Evolutionary conservation across 257 asterid genomes (phyloP).

Genomic region (Ligustrum vulgare): DNA sequence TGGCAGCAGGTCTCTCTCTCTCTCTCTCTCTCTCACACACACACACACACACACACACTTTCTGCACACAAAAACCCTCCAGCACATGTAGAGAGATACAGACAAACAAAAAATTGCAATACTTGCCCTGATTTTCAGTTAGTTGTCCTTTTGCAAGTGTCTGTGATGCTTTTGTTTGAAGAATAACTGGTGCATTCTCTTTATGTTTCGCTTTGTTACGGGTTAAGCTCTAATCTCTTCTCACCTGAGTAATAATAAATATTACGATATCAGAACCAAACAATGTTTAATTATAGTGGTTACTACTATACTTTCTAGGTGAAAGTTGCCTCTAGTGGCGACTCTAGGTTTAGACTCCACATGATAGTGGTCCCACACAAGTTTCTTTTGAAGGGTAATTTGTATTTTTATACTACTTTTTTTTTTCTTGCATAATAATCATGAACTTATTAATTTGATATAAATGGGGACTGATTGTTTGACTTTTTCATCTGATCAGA

Average conservation of each 20-base stretch:
- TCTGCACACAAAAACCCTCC: not conserved
- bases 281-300: too few relatives aligned
- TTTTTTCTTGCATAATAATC: not conserved
- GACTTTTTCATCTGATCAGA: constrained; percentile 20
- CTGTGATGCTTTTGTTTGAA: constrained; percentile 25
- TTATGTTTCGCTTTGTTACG: not conserved
- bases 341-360: not conserved
- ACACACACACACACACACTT: constrained; percentile 9
- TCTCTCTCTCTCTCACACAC: constrained; percentile 15
- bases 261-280: too few relatives aligned
- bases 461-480: not conserved
- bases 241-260: too few relatives aligned
- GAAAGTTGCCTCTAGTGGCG: not conserved
- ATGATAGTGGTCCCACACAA: not conserved
- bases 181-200: constrained; percentile 15
- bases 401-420: not conserved
- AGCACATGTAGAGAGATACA: not conserved
- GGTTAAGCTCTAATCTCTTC: not conserved
- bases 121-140: not conserved
- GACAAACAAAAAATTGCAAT: not conserved
- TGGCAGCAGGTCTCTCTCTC: constrained; percentile 51
- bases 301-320: too few relatives aligned
- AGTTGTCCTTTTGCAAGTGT: constrained; percentile 43
- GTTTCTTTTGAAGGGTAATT: not conserved
- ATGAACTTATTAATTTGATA: not conserved